A percentile compares a stretch with the other conserved stretches of the same genome.
phyloP scores from a whole-genome alignment of 257 asterid species.

The Haberlea rhodopensis region DNA sequence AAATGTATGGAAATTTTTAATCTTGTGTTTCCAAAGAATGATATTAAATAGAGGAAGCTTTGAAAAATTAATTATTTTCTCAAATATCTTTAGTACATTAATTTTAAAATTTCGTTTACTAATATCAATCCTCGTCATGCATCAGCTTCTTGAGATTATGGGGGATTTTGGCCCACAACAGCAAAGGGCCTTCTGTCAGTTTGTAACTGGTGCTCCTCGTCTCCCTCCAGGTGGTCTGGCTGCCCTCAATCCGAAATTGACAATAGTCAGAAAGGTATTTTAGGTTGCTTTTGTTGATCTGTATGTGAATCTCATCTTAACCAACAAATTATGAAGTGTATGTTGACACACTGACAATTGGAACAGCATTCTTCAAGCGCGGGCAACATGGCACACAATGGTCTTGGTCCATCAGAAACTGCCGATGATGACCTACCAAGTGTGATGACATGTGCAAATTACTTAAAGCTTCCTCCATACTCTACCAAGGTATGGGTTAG shows the following conservation, averaged over 20 bases:
- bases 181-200: constrained; percentile 95
- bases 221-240: constrained; percentile 99
- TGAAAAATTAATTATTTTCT: background rate
- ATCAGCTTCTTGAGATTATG: constrained; percentile 94
- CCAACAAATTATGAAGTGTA: background rate
- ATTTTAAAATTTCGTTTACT: too few species aligned
- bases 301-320: constrained; percentile 1
- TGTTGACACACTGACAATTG: constrained; percentile 9
- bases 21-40: constrained; percentile 13
- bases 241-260: constrained; percentile 86
- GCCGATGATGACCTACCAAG: constrained; percentile 97
- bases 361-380: constrained; percentile 77
- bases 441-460: constrained; percentile 99
- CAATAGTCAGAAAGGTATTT: constrained; percentile 92
- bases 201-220: constrained; percentile 98
- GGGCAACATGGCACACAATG: constrained; percentile 46
- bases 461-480: constrained; percentile 98
- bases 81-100: background rate
- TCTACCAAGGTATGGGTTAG: constrained; percentile 70
- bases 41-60: background rate
- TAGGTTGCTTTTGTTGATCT: background rate
- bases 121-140: constrained; percentile 8
- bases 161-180: constrained; percentile 91
- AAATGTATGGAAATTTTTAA: constrained; percentile 48
- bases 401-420: constrained; percentile 67